These are phyloP conservation scores for Termitomyces sp. DNA, from an alignment of 768 basidiomycete genomes.

Conservation along the genomic window DNA sequence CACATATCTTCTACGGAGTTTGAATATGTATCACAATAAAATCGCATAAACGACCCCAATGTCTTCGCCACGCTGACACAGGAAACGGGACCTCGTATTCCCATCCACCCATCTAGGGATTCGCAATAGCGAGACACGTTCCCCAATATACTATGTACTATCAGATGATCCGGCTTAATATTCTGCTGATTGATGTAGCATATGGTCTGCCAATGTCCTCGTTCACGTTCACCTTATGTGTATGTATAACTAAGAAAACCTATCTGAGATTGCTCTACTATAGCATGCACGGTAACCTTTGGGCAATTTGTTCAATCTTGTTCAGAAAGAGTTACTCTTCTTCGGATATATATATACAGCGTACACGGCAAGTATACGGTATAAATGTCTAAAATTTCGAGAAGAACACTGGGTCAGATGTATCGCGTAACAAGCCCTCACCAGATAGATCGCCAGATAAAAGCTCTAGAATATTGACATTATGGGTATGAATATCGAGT, in stretches of 20 bases:
- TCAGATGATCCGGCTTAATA: too few relatives aligned
- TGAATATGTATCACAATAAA: too few relatives aligned
- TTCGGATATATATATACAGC: neutral
- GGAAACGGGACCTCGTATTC: too few relatives aligned
- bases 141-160: too few relatives aligned
- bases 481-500: constrained; percentile 20
- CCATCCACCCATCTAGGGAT: too few relatives aligned
- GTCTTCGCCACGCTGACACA: too few relatives aligned
- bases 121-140: too few relatives aligned
- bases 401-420: neutral
- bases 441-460: neutral
- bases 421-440: constrained; percentile 1
- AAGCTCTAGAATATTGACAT: constrained; percentile 15
- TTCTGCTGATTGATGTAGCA: neutral
- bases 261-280: neutral
- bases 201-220: too few relatives aligned
- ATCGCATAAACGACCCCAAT: too few relatives aligned
- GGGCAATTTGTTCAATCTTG: neutral
- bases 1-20: too few relatives aligned
- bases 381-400: constrained; percentile 1
- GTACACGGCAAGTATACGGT: neutral
- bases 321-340: neutral
- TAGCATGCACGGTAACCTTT: too few relatives aligned
- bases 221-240: too few relatives aligned
- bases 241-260: neutral